A percentile compares a stretch with the other conserved stretches of the same genome.
Evolutionary conservation across 768 basidiomycete species (phyloP).

Genomic region (Baorangia bicolor): DNA sequence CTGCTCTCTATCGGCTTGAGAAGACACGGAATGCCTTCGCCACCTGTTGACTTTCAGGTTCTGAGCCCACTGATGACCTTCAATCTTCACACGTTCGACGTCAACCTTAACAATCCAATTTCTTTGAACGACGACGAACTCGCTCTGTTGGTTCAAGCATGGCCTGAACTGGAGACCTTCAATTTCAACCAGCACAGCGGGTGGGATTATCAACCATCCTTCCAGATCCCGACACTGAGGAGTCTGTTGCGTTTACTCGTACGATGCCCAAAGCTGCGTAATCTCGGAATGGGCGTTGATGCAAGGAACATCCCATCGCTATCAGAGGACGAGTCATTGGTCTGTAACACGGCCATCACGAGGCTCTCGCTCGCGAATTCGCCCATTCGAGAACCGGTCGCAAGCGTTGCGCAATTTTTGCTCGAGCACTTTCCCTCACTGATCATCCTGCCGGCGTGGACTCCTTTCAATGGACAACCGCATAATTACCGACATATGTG

Average conservation of each 20-base stretch:
- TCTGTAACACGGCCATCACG: conserved; percentile 2
- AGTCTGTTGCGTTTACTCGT: conserved; percentile 2
- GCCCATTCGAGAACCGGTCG: background rate
- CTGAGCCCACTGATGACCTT: conserved; percentile 3
- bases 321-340: background rate
- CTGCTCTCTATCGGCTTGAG: background rate
- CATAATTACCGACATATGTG: background rate
- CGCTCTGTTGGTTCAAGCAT: background rate
- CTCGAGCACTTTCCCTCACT: conserved; percentile 5
- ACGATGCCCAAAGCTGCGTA: background rate
- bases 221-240: conserved; percentile 1
- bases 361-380: background rate
- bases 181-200: background rate
- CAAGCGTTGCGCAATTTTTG: background rate
- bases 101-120: background rate
- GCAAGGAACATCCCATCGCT: conserved; percentile 1
- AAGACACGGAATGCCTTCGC: background rate
- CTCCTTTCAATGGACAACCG: background rate
- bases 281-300: conserved; percentile 3
- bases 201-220: background rate
- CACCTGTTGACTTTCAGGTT: background rate
- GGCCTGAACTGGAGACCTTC: conserved; percentile 3
- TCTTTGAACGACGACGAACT: conserved; percentile 8
- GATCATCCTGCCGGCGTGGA: background rate
- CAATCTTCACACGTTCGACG: background rate